Evolutionary conservation across 257 asterid species (phyloP).

Genomic region (Ligustrum vulgare): DNA sequence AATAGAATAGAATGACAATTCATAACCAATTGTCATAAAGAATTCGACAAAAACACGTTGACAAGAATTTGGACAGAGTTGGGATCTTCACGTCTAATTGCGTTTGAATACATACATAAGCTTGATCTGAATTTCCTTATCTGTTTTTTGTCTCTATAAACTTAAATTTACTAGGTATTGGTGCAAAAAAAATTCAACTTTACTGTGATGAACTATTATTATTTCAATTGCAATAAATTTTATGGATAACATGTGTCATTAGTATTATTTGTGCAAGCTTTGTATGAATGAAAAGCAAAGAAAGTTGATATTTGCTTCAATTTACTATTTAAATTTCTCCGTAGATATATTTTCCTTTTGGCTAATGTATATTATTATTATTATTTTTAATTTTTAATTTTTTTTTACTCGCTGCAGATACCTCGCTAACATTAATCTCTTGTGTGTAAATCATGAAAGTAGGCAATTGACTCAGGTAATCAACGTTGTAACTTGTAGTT

Average conservation of each 20-base stretch:
- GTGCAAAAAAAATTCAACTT: neutral
- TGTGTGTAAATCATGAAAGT: slow-evolving; percentile 98
- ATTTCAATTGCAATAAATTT: neutral
- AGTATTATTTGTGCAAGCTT: neutral
- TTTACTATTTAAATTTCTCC: slow-evolving; percentile 1
- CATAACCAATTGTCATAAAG: slow-evolving; percentile 8
- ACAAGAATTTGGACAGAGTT: slow-evolving; percentile 10
- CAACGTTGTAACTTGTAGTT: slow-evolving; percentile 4
- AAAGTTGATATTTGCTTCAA: neutral
- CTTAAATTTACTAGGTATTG: neutral
- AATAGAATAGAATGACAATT: no score
- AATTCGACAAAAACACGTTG: slow-evolving; percentile 12
- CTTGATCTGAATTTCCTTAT: neutral
- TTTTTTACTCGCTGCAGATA: slow-evolving; percentile 51
- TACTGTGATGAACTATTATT: neutral
- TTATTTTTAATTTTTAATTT: no score
- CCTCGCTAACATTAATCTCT: slow-evolving; percentile 91
- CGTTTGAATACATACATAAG: neutral
- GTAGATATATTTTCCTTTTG: slow-evolving; percentile 18
- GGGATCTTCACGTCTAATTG: slow-evolving; percentile 12
- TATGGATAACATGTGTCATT: neutral
- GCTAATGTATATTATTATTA: slow-evolving; percentile 18
- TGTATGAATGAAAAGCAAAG: neutral
- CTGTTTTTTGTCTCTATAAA: neutral
- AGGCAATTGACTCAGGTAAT: slow-evolving; percentile 91